Conservation (phyloP, 2,329 filamentous ascomycete genomes). For the Calonectria crousiana region DNA sequence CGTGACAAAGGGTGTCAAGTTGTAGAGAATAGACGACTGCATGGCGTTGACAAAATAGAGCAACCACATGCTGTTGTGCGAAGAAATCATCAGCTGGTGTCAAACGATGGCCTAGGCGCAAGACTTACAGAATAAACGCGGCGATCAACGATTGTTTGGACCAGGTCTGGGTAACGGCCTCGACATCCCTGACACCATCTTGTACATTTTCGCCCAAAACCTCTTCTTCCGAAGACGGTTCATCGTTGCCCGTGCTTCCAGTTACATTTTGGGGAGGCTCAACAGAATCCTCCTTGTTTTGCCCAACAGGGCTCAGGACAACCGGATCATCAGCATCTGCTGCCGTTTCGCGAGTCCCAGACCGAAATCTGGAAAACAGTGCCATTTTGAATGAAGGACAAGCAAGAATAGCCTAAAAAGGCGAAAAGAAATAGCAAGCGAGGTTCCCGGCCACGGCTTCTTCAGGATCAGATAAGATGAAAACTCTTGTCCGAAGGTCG, state of each 20-base stretch:
- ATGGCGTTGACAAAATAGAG: slow-evolving; percentile 64
- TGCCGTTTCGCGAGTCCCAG: not conserved
- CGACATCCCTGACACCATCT: slow-evolving; percentile 50
- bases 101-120: too few relatives aligned
- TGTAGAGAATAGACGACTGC: slow-evolving; percentile 56
- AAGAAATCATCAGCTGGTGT: not conserved
- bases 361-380: not conserved
- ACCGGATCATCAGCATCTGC: not conserved
- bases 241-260: not conserved
- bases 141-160: slow-evolving; percentile 48
- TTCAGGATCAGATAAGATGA: slow-evolving; percentile 2
- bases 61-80: slow-evolving; percentile 52
- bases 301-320: not conserved
- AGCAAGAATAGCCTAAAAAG: not conserved
- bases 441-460: not conserved
- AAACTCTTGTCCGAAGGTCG: not conserved
- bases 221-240: not conserved
- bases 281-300: not conserved
- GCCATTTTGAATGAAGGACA: not conserved
- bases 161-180: slow-evolving; percentile 53
- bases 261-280: not conserved
- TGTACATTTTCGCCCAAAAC: slow-evolving; percentile 17
- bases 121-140: slow-evolving; percentile 48
- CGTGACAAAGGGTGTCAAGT: slow-evolving; percentile 59
- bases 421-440: not conserved